Evolutionary conservation across 148 eudicot species (phyloP).

Genomic region (Dianthus caryophyllus): DNA sequence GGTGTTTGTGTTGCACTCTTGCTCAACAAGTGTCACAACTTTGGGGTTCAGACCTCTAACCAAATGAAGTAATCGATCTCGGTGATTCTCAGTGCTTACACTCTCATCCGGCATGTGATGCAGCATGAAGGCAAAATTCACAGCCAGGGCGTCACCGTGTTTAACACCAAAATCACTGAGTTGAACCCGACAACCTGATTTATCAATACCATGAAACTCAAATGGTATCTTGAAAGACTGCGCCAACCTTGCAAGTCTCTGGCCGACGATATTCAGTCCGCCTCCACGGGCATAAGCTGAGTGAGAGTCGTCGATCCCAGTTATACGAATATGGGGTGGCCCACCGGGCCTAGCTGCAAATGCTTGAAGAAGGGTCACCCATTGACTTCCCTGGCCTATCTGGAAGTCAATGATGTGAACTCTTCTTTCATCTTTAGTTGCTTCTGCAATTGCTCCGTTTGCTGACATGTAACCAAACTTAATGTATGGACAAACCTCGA

Average conservation of each 20-base stretch:
- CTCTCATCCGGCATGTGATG: constrained; percentile 70
- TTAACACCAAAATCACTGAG: constrained; percentile 33
- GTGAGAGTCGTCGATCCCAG: constrained; percentile 59
- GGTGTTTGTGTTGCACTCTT: constrained; percentile 59
- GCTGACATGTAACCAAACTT: constrained; percentile 75
- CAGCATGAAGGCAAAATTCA: constrained; percentile 59
- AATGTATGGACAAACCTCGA: constrained; percentile 64
- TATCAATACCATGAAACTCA: constrained; percentile 46
- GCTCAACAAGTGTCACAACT: constrained; percentile 63
- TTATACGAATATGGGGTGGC: constrained; percentile 55
- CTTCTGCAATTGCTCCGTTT: constrained; percentile 70
- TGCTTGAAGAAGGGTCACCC: constrained; percentile 64
- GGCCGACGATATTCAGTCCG: constrained; percentile 49
- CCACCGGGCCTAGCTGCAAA: constrained; percentile 69
- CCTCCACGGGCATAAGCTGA: constrained; percentile 70
- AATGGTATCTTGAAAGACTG: constrained; percentile 50
- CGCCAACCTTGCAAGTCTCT: constrained; percentile 47
- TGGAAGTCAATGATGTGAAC: constrained; percentile 64
- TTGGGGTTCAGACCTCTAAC: constrained; percentile 47
- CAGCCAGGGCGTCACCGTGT: constrained; percentile 48
- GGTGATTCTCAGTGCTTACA: constrained; percentile 51
- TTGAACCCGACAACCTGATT: constrained; percentile 35
- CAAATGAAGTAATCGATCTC: constrained; percentile 48
- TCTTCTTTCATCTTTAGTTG: constrained; percentile 46
- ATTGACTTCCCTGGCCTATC: constrained; percentile 59